Percentiles rank a stretch among this genome's conserved stretches.
Evolutionary conservation across 1,284 basidiomycete genomes (phyloP).

Genomic region (Cystobasidium pallidum): DNA sequence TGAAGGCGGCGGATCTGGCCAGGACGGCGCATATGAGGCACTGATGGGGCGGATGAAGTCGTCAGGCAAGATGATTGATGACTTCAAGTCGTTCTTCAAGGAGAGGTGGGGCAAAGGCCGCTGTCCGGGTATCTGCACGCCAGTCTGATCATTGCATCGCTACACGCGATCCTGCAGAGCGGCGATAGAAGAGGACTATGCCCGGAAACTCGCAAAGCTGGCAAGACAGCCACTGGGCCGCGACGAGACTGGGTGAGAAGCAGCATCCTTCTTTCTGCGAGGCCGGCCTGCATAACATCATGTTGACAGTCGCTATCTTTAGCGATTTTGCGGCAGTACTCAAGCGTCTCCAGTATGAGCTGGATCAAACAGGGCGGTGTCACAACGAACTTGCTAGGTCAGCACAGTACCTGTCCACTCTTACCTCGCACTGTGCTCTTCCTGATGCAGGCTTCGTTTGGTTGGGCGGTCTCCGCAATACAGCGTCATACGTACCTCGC

Average conservation of each 20-base stretch:
- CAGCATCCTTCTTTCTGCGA: background rate
- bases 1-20: slow-evolving; percentile 48
- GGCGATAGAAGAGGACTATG: slow-evolving; percentile 89
- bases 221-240: slow-evolving; percentile 75
- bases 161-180: slow-evolving; percentile 46
- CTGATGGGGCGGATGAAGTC: slow-evolving; percentile 84
- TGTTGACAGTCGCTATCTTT: background rate
- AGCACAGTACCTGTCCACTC: background rate
- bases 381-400: slow-evolving; percentile 43
- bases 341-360: slow-evolving; percentile 38
- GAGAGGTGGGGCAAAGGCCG: slow-evolving; percentile 67
- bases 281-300: background rate
- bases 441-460: background rate
- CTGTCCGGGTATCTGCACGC: background rate
- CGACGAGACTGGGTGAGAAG: slow-evolving; percentile 78
- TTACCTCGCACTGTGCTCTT: background rate
- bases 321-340: slow-evolving; percentile 51
- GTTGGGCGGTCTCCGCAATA: background rate
- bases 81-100: slow-evolving; percentile 82
- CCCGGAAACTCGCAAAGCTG: slow-evolving; percentile 80
- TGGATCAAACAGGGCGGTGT: slow-evolving; percentile 40
- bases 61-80: slow-evolving; percentile 83
- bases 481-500: slow-evolving; percentile 63
- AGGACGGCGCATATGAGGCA: slow-evolving; percentile 85
- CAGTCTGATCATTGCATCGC: background rate